Evolutionary conservation across 1,284 basidiomycete genomes (phyloP), one percentile per base, ranked within the genome.

Genomic region (Athelia psychrophila): DNA sequence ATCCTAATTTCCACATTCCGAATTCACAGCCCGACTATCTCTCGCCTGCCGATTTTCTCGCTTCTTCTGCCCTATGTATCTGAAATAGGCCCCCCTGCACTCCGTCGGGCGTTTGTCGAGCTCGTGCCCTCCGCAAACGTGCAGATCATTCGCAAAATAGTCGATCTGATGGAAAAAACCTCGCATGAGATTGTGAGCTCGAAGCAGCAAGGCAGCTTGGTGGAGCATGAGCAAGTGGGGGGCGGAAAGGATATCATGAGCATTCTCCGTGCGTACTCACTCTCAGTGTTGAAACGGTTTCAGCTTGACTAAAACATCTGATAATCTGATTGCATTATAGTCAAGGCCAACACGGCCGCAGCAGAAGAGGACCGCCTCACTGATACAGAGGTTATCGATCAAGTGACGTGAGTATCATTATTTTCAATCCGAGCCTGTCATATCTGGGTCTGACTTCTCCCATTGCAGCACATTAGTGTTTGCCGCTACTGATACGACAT

Each of bases 401-500:
- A 70, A 52, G 69, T 70, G 51, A 62, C 63, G 68, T 68, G 36
- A 19, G 60, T 36, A 51, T 27, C 30, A 18, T 4, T 13, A 18
- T 22, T 42, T 6, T 8, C 38, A 30, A 18, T 8, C 38, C 38
- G n/a, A 6, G 38, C n/a, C n/a, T 42, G 16, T 6, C 9, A 6
- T 42, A 22, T 42, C 20, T 42, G 38, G 9, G 38, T 8, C 27
- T 30, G 27, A 30, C 13, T 6, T 30, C 27, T 6, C 27, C 5
- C 3, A 15, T 6, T 53, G 6, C 52, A 73, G 70, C 30, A 67
- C 66, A 9, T 56, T 76, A 2, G 64, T 72, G 20, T 69, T 75
- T 55, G 68, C 66, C 44, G 71, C 65, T 5, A 64, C 62, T 50
- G 75, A 72, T 51, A 76, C 73, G 3, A 69, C 69, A 1, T 68